Evolutionary conservation across 1,284 basidiomycete genomes (phyloP).

Genomic region (Ganoderma meredithae): DNA sequence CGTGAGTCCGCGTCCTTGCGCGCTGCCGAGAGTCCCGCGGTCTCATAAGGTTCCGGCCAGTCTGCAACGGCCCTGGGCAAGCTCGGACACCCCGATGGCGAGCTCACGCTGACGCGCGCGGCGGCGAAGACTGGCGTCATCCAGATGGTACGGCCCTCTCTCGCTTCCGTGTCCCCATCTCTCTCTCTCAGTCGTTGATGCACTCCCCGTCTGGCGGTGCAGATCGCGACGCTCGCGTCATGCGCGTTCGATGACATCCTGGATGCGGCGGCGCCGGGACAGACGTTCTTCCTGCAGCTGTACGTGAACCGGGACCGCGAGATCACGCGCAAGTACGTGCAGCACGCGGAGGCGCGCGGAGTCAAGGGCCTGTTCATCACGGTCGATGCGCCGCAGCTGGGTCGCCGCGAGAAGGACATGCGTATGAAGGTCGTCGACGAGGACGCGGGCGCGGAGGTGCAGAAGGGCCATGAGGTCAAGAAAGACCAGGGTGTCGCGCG

Average conservation of each 20-base stretch:
- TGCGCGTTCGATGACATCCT: constrained; percentile 92
- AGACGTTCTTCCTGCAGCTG: constrained; percentile 84
- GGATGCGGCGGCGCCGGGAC: constrained; percentile 75
- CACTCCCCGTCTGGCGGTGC: no score
- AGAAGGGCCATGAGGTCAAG: constrained; percentile 58
- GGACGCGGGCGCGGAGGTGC: constrained; percentile 42
- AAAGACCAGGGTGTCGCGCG: constrained; percentile 43
- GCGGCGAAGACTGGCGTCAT: constrained; percentile 84
- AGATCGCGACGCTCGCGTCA: constrained; percentile 83
- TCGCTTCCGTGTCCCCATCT: background rate
- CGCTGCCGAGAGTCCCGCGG: background rate
- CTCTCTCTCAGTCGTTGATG: no score
- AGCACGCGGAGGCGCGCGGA: constrained; percentile 84
- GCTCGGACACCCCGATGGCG: constrained; percentile 93
- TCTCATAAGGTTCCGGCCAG: constrained; percentile 42
- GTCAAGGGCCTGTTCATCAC: constrained; percentile 93
- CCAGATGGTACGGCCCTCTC: constrained; percentile 77
- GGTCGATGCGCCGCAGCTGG: constrained; percentile 93
- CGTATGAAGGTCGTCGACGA: constrained; percentile 83
- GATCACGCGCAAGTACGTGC: constrained; percentile 84
- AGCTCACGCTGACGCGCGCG: constrained; percentile 86
- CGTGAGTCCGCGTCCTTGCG: constrained; percentile 28
- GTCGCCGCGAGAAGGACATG: constrained; percentile 94
- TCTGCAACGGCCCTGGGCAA: constrained; percentile 87
- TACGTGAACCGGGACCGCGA: constrained; percentile 88